Base-by-base conservation (phyloP, 2,329 filamentous ascomycete genomes). In the Tothia fuscella region DNA sequence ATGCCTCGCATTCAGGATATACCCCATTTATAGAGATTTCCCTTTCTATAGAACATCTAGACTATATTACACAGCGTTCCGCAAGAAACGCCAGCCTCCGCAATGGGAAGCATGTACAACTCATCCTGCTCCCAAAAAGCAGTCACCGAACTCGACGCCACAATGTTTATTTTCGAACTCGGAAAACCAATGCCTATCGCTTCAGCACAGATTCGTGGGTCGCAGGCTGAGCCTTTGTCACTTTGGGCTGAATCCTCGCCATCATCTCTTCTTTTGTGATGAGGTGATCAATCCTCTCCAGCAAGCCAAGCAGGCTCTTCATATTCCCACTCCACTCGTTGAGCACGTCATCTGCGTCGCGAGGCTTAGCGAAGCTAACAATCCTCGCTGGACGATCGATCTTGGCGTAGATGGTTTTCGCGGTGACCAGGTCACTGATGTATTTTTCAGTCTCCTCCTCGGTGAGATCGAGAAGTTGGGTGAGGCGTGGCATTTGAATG, bases 231-330 rank as follows among this genome's bases (percentile, higher is more conserved):
- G n/a, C n/a, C n/a, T n/a, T n/a, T 29, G 13, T 29, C 30, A 29
- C 10, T 17, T 40, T 44, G 13, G 85, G 85, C 62, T 91, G 81
- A 55, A 98, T 96, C 46, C 88, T 76, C 30, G 91, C 91, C 91
- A 98, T 98, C 91, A 98, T 98, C 72, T 98, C 91, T 66, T 98
- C 91, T 72, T 96, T 96, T 42, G 93, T 98, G 56, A 98, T 98
- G 55, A 98, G 71, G 62, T 98, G 91, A 58, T 98, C 91, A 47
- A 98, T 93, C 48, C 87, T 75, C 71, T 94, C 87, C 56, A 94
- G 59, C 42, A 89, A 66, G 9, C 85, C 86, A 50, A 94, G 65
- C 53, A 94, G 65, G 57, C 80, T 88, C 80, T 91, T 93, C 86
- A 94, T 96, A 63, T 95, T 94, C 55, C 84, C 81, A 60, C 87